Evolutionary conservation across 495 filamentous ascomycete species (phyloP), one percentile per base, ranked within the genome.

Genomic region (Neurospora sp.): DNA sequence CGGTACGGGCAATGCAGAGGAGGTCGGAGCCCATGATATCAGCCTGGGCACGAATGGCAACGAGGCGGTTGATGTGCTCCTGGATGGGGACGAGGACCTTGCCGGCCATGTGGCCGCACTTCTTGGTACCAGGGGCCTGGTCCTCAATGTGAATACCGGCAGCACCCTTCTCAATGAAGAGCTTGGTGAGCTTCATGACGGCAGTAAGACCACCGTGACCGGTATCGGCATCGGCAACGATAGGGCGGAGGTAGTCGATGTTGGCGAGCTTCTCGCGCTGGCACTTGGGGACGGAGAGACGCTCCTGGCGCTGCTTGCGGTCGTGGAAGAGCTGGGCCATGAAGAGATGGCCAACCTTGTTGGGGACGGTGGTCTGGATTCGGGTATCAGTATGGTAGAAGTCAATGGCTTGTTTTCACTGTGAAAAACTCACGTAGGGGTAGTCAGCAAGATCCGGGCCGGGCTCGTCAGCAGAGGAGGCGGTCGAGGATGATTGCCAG

Each of bases 261-360:
- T 96, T 95, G 74, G 91, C 88, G 69, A 97, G 85, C 59, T 88
- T 92, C 76, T 82, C 78, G 41, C 96, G 92, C 78, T 93, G 85
- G 22, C 88, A 84, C 77, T 91, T 90, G 11, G 94, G 91, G 5
- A 90, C 91, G 40, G 89, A 91, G 42, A 98, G 82, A 71, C 96
- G 94, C 81, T 98, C 96, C 83, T 98, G 93, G 69, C 96, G 91
- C 82, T 99, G 96, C 84, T 99, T 99, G 76, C 96, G 92, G 87
- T 99, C 96, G 83, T 99, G 96, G 90, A 99, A 99, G 71, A 98
- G 91, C 83, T 99, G 96, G 38, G 96, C 95, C 88, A 96, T 93
- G 87, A 94, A 99, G 41, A 99, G 90, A 77, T 99, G 96, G 77
- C 92, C 88, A 75, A 98, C 96, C 84, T 99, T 99, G 88, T 97